phyloP scores from a whole-genome alignment of 1,284 basidiomycete genomes.

The Cryptococcus floricola region DNA sequence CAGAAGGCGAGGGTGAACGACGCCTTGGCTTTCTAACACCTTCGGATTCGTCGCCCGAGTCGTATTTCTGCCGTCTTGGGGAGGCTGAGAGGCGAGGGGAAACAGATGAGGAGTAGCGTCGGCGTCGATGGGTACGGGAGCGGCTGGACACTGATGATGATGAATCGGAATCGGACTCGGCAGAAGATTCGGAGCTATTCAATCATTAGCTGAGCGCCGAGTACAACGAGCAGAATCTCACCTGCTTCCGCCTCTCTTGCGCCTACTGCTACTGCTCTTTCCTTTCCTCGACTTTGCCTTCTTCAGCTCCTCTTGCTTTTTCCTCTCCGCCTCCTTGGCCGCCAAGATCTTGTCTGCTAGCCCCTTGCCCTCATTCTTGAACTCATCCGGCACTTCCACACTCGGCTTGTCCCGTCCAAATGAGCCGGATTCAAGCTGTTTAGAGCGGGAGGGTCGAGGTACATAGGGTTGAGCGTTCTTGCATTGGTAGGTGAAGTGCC shows the following conservation, averaged over 20 bases:
- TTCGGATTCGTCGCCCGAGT: constrained; percentile 2
- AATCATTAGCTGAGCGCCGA: neutral
- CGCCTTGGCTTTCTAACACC: neutral
- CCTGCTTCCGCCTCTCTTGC: constrained; percentile 7
- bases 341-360: constrained; percentile 47
- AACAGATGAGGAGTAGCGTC: constrained; percentile 6
- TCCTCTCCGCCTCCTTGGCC: constrained; percentile 43
- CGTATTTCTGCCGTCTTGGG: constrained; percentile 3
- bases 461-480: constrained; percentile 41
- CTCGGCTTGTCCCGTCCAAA: constrained; percentile 32
- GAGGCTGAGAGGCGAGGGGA: constrained; percentile 10
- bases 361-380: constrained; percentile 34
- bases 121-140: constrained; percentile 12
- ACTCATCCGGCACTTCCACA: constrained; percentile 49
- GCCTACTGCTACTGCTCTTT: constrained; percentile 9
- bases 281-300: constrained; percentile 8
- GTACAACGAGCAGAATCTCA: neutral
- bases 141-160: constrained; percentile 19
- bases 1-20: constrained; percentile 1
- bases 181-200: constrained; percentile 1
- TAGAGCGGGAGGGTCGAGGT: constrained; percentile 40
- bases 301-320: constrained; percentile 19
- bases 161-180: constrained; percentile 21
- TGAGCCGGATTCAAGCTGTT: constrained; percentile 33
- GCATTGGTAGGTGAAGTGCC: constrained; percentile 50